Conservation (phyloP, 352 stramenopile species). For the Thalassiosira hispida region DNA sequence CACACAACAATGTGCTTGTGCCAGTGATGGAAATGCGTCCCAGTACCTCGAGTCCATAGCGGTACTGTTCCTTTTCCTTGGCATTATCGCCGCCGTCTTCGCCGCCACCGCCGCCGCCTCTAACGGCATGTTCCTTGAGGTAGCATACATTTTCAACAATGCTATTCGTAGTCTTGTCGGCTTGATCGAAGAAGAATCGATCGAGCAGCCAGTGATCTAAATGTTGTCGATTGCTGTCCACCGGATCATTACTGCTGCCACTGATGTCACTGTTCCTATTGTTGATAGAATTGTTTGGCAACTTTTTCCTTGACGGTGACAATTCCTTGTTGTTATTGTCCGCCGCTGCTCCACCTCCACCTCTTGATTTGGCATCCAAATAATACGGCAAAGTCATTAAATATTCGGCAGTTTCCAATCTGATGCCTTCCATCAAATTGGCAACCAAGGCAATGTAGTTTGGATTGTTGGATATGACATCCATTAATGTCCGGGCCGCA, state of each 20-base stretch:
- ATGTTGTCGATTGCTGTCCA: slow-evolving; percentile 46
- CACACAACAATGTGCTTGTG: slow-evolving; percentile 41
- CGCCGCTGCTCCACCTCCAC: slow-evolving; percentile 3
- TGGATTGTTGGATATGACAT: slow-evolving; percentile 32
- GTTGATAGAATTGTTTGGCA: too few relatives aligned
- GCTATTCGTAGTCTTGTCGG: slow-evolving; percentile 42
- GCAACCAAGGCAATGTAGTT: slow-evolving; percentile 22
- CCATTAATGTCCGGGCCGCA: slow-evolving; percentile 66
- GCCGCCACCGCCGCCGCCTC: not conserved
- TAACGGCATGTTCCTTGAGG: slow-evolving; percentile 26
- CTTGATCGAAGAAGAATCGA: slow-evolving; percentile 60
- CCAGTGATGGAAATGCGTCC: slow-evolving; percentile 20
- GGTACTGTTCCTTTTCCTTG: slow-evolving; percentile 36
- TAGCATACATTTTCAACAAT: slow-evolving; percentile 53
- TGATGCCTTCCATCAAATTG: slow-evolving; percentile 18
- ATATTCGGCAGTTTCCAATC: slow-evolving; percentile 41
- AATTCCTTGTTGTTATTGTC: not conserved
- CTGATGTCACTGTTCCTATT: too few relatives aligned
- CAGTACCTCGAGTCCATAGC: slow-evolving; percentile 50
- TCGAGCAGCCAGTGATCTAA: slow-evolving; percentile 56
- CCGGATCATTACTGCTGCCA: too few relatives aligned
- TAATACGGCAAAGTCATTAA: slow-evolving; percentile 41
- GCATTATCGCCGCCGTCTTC: not conserved
- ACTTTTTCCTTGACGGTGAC: slow-evolving; percentile 8
- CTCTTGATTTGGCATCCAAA: slow-evolving; percentile 44